Percentiles rank a stretch among this genome's conserved stretches.
phyloP scores from a whole-genome alignment of 1,284 basidiomycete species.

The Microbotryum silenes-acaulis region DNA sequence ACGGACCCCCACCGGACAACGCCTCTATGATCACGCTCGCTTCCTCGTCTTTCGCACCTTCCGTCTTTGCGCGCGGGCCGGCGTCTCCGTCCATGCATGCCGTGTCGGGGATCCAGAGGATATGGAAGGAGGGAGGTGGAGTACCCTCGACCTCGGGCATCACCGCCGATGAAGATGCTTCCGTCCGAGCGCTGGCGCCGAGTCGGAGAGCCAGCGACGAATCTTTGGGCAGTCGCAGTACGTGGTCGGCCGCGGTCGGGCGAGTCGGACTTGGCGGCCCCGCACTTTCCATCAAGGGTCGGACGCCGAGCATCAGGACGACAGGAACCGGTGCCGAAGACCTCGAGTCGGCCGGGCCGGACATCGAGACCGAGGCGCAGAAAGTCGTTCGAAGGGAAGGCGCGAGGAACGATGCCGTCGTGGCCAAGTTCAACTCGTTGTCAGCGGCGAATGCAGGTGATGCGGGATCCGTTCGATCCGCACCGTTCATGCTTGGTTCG shows the following conservation, averaged over 20 bases:
- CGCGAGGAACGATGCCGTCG: too few species aligned
- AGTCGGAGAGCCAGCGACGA: constrained; percentile 26
- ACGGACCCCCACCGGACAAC: constrained; percentile 79
- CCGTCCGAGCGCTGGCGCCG: constrained; percentile 23
- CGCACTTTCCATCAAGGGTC: too few species aligned
- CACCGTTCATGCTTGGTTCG: too few species aligned
- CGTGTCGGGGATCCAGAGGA: constrained; percentile 3
- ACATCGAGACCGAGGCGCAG: too few species aligned
- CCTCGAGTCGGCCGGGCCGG: too few species aligned
- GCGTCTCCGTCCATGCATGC: constrained; percentile 13
- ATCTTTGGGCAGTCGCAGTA: constrained; percentile 17
- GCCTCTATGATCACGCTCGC: constrained; percentile 87
- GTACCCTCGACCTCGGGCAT: not conserved
- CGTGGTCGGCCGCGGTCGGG: constrained; percentile 19
- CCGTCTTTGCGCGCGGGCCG: constrained; percentile 5
- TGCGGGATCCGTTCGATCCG: too few species aligned
- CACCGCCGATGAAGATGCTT: constrained; percentile 29
- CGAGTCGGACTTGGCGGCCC: too few species aligned
- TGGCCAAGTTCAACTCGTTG: too few species aligned
- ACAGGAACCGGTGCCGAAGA: too few species aligned
- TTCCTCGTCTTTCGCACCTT: constrained; percentile 70
- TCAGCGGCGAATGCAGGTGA: too few species aligned
- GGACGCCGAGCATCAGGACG: too few species aligned
- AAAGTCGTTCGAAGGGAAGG: too few species aligned
- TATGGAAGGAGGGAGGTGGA: constrained; percentile 1